A percentile compares a stretch with the other conserved stretches of the same genome.
phyloP scores from a whole-genome alignment of 257 asterid species.

The Capsicum chinense region DNA sequence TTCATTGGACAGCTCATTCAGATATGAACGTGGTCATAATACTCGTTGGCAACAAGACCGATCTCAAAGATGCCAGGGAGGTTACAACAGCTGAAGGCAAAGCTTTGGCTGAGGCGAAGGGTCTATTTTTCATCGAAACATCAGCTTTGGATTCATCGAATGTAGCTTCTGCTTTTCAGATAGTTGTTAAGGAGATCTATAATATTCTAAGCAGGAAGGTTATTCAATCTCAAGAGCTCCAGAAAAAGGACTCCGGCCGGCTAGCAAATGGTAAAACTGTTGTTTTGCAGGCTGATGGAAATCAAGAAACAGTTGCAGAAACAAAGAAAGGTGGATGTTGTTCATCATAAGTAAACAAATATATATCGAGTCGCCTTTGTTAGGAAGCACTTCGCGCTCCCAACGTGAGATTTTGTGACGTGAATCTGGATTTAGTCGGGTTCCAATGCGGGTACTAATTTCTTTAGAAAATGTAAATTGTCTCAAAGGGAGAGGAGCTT shows the following conservation, averaged over 20 bases:
- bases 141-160: constrained; percentile 38
- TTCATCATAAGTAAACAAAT: constrained; percentile 14
- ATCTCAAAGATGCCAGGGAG: constrained; percentile 38
- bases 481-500: not conserved
- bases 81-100: constrained; percentile 35
- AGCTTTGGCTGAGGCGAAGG: constrained; percentile 31
- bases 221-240: constrained; percentile 39
- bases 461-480: constrained; percentile 5
- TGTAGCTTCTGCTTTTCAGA: constrained; percentile 34
- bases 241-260: constrained; percentile 30
- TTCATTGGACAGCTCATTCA: constrained; percentile 30
- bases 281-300: constrained; percentile 34
- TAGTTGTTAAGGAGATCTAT: constrained; percentile 35
- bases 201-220: constrained; percentile 40
- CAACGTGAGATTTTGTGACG: not conserved
- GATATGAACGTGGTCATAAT: constrained; percentile 39
- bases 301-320: constrained; percentile 28
- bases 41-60: constrained; percentile 36
- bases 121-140: constrained; percentile 34
- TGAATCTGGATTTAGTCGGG: not conserved
- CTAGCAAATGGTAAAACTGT: constrained; percentile 35
- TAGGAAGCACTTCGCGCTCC: not conserved
- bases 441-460: not conserved
- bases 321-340: constrained; percentile 34
- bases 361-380: not conserved